Conservation (phyloP, 768 basidiomycete genomes). For the Boletus rufocinnamomeus region DNA sequence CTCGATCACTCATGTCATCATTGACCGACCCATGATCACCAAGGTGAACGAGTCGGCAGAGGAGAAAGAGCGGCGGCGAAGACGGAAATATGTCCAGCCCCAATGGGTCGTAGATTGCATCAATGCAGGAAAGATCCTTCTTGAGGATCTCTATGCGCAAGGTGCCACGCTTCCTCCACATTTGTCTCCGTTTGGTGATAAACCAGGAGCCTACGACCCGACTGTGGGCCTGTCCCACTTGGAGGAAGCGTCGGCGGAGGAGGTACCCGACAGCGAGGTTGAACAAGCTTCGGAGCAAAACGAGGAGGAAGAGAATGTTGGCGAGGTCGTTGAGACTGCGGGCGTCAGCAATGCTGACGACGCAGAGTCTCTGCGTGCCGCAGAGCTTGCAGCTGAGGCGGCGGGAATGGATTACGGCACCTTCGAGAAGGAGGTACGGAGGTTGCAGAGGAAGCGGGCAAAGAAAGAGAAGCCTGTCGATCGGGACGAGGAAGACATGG, state of each 20-base stretch:
- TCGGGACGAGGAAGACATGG: slow-evolving; percentile 74
- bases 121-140: slow-evolving; percentile 80
- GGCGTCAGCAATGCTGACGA: slow-evolving; percentile 47
- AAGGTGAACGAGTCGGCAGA: slow-evolving; percentile 51
- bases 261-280: slow-evolving; percentile 32
- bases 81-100: slow-evolving; percentile 90
- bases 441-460: slow-evolving; percentile 48
- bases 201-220: slow-evolving; percentile 75
- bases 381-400: slow-evolving; percentile 90
- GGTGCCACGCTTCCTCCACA: slow-evolving; percentile 91
- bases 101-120: slow-evolving; percentile 98
- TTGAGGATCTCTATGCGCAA: slow-evolving; percentile 84
- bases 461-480: slow-evolving; percentile 39
- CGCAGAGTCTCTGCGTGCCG: slow-evolving; percentile 72
- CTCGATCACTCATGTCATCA: slow-evolving; percentile 91
- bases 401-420: slow-evolving; percentile 77
- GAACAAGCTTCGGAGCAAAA: slow-evolving; percentile 26
- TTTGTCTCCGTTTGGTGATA: slow-evolving; percentile 91
- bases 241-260: slow-evolving; percentile 32
- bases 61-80: slow-evolving; percentile 60
- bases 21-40: slow-evolving; percentile 77
- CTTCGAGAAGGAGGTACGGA: slow-evolving; percentile 76
- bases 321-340: slow-evolving; percentile 31
- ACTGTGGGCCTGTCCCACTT: slow-evolving; percentile 35
- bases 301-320: slow-evolving; percentile 31